Percentiles rank a stretch among this genome's conserved stretches.
These are phyloP conservation scores for Hyaloscypha hepaticicola DNA, from an alignment of 495 filamentous ascomycete species.

Conservation along the genomic window DNA sequence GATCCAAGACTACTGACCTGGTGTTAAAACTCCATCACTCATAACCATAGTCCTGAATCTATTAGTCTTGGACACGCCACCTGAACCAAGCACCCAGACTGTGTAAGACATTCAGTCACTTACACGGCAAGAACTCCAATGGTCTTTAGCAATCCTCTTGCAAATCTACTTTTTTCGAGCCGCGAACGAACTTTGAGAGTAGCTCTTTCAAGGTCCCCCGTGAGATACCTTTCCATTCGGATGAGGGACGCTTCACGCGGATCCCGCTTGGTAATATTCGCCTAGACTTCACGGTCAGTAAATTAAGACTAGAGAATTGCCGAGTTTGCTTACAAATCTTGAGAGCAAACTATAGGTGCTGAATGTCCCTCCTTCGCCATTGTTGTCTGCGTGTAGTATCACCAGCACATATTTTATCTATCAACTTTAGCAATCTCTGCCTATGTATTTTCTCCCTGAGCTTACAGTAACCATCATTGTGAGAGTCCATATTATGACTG, in stretches of 20 bases:
- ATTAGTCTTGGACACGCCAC: constrained; percentile 31
- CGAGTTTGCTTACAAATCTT: constrained; percentile 43
- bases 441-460: not conserved
- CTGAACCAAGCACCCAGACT: not conserved
- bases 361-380: constrained; percentile 77
- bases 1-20: too few relatives aligned
- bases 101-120: not conserved
- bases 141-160: constrained; percentile 56
- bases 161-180: constrained; percentile 56
- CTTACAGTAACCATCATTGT: constrained; percentile 71
- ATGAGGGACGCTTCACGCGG: constrained; percentile 31
- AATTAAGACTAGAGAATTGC: not conserved
- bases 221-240: constrained; percentile 58
- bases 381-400: constrained; percentile 67
- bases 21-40: constrained; percentile 65
- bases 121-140: constrained; percentile 64
- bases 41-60: constrained; percentile 49
- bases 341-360: constrained; percentile 66
- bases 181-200: constrained; percentile 51
- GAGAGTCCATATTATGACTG: constrained; percentile 70
- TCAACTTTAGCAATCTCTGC: not conserved
- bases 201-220: constrained; percentile 48
- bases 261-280: constrained; percentile 26
- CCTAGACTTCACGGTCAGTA: constrained; percentile 29
- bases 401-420: constrained; percentile 59